Evolutionary conservation across 768 basidiomycete genomes (phyloP).

Genomic region (Suillus lakei): DNA sequence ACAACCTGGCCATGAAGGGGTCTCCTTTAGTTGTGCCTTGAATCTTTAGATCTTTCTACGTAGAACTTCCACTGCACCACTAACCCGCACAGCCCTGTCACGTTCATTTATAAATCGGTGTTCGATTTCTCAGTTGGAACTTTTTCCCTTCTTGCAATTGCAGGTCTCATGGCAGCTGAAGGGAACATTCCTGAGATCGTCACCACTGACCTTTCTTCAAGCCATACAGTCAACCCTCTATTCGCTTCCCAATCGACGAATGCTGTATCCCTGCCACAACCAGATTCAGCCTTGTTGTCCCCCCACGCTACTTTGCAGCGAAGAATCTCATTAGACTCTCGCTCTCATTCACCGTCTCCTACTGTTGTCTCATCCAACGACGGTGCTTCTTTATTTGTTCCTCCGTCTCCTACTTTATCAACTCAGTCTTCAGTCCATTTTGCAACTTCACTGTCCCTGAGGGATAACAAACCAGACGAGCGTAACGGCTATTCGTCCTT

Average conservation of each 20-base stretch:
- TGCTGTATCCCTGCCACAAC: neutral
- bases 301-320: constrained; percentile 12
- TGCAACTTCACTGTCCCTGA: constrained; percentile 56
- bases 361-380: constrained; percentile 46
- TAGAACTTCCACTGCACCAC: constrained; percentile 26
- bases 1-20: neutral
- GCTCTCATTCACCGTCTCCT: constrained; percentile 35
- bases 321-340: constrained; percentile 36
- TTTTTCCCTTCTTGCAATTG: neutral
- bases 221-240: constrained; percentile 21
- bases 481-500: constrained; percentile 56
- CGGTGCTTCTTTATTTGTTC: constrained; percentile 44
- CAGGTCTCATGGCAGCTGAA: constrained; percentile 21
- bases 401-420: constrained; percentile 81
- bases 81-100: neutral
- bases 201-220: constrained; percentile 40
- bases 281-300: constrained; percentile 26
- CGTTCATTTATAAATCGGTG: neutral
- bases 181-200: constrained; percentile 39
- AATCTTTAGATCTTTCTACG: constrained; percentile 25
- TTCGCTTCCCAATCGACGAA: neutral
- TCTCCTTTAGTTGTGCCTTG: neutral
- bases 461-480: constrained; percentile 71
- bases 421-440: constrained; percentile 67
- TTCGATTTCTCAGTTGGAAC: neutral